Evolutionary conservation across 2,329 filamentous ascomycete species (phyloP).

Genomic region (Trematosphaeria pertusa): DNA sequence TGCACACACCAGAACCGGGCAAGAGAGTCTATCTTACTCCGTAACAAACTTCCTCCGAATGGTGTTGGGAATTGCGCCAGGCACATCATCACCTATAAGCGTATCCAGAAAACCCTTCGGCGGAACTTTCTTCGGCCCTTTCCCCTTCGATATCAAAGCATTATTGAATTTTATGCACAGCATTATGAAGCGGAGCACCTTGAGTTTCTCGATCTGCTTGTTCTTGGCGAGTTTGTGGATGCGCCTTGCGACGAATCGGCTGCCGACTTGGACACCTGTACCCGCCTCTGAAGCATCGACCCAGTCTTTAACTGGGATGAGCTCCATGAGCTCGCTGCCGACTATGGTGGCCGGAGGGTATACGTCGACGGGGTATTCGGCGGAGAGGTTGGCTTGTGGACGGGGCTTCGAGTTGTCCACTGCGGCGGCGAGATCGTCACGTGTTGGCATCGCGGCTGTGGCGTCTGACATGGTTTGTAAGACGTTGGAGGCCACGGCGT

Average conservation of each 20-base stretch:
- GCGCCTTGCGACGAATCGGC: conserved; percentile 70
- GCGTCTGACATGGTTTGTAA: conserved; percentile 68
- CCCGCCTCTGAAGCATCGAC: conserved; percentile 68
- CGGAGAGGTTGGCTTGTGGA: conserved; percentile 71
- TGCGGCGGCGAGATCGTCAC: conserved; percentile 68
- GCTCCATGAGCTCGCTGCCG: conserved; percentile 69
- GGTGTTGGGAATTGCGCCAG: conserved; percentile 31
- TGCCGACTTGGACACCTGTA: conserved; percentile 63
- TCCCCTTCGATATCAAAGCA: conserved; percentile 42
- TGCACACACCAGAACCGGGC: background rate
- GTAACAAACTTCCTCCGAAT: conserved; percentile 68
- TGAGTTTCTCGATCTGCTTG: conserved; percentile 56
- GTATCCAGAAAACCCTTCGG: conserved; percentile 71
- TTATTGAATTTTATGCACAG: conserved; percentile 58
- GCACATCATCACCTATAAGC: conserved; percentile 56
- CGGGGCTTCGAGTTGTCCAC: conserved; percentile 75
- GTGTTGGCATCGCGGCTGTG: conserved; percentile 70
- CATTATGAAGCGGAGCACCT: conserved; percentile 57
- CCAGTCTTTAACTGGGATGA: conserved; percentile 77
- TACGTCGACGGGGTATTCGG: conserved; percentile 72
- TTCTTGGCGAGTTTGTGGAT: conserved; percentile 64
- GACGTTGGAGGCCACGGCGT: conserved; percentile 53
- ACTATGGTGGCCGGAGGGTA: conserved; percentile 73
- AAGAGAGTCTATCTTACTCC: conserved; percentile 28
- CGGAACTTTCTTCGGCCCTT: conserved; percentile 59